phyloP scores from a whole-genome alignment of 78 protist species.

The Dictyostelium firmibasis region DNA sequence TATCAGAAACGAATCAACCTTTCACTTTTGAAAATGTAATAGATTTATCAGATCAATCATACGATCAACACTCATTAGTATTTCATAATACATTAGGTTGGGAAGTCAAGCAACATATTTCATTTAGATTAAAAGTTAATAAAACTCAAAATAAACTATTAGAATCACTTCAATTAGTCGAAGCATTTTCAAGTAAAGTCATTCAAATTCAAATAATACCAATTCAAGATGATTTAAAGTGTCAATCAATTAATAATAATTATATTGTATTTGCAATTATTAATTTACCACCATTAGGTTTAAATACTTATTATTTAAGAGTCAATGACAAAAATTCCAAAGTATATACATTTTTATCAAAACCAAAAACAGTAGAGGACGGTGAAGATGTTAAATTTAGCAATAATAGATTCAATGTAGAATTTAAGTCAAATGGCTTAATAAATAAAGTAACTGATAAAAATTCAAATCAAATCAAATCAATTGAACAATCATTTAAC shows the following conservation, averaged over 20 bases:
- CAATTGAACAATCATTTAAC: background rate
- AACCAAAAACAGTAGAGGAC: background rate
- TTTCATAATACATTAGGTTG: conserved; percentile 48
- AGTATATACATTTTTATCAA: no score
- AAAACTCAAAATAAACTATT: background rate
- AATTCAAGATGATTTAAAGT: background rate
- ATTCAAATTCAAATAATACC: conserved; percentile 25
- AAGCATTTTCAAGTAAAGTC: background rate
- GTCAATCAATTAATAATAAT: background rate
- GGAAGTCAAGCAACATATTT: background rate
- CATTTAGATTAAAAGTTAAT: background rate
- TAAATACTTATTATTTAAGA: conserved; percentile 9
- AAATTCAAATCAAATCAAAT: background rate
- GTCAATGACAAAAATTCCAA: background rate
- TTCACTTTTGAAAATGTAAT: background rate
- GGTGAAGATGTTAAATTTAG: background rate
- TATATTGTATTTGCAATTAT: background rate
- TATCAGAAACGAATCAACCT: background rate
- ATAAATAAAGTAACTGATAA: background rate
- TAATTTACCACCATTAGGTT: conserved; percentile 38
- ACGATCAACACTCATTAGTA: background rate
- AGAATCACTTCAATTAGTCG: background rate
- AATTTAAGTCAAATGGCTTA: conserved; percentile 22
- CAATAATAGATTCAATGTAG: background rate
- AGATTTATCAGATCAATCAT: background rate